Percentiles rank a stretch among this genome's conserved stretches.
Conservation (phyloP, 768 basidiomycete genomes). For the Collybia sordida region DNA sequence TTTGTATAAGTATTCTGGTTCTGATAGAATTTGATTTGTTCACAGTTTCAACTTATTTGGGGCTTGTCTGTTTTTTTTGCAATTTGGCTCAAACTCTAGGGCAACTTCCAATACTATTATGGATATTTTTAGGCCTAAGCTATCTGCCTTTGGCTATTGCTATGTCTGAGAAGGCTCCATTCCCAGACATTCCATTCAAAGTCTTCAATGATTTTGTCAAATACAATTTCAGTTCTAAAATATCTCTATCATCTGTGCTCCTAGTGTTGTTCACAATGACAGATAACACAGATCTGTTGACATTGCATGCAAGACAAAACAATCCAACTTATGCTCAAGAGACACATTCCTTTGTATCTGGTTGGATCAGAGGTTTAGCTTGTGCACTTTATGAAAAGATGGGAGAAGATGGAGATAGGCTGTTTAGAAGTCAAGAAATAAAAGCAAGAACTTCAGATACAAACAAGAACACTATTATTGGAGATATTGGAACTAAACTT, state of each 20-base stretch:
- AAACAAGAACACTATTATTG: neutral
- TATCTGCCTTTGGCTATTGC: neutral
- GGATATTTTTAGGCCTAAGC: neutral
- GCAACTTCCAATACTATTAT: neutral
- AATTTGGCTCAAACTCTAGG: neutral
- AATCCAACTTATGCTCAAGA: neutral
- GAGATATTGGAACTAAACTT: neutral
- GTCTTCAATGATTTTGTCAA: constrained; percentile 1
- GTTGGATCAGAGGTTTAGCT: constrained; percentile 2
- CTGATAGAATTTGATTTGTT: neutral
- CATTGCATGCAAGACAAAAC: constrained; percentile 3
- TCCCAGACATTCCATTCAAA: neutral
- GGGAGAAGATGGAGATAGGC: too few species aligned
- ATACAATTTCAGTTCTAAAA: neutral
- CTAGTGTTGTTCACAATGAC: constrained; percentile 5
- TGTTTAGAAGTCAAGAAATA: neutral
- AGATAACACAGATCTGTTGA: constrained; percentile 4
- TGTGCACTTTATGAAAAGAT: neutral
- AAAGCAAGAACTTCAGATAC: neutral
- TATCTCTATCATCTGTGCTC: constrained; percentile 6
- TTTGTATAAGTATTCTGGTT: neutral
- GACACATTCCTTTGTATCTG: neutral
- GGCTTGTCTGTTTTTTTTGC: neutral
- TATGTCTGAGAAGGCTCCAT: neutral
- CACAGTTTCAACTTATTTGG: neutral